Conservation (phyloP, 2,329 filamentous ascomycete genomes). For the Pseudopyricularia javanii region DNA sequence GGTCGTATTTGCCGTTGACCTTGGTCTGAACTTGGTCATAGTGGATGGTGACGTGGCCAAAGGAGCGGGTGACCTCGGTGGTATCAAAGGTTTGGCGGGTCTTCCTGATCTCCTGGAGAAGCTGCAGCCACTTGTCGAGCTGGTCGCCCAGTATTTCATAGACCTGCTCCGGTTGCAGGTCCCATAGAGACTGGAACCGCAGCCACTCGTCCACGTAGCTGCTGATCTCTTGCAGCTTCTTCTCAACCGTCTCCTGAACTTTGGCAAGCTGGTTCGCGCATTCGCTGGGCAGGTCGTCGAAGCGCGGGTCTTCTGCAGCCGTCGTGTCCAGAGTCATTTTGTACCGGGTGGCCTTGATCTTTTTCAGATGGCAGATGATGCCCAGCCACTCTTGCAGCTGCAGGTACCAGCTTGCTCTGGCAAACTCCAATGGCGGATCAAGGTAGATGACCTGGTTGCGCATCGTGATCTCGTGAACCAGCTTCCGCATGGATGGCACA, state of each 20-base stretch:
- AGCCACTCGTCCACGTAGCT: constrained; percentile 95
- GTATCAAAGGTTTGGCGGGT: constrained; percentile 95
- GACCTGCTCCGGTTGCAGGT: constrained; percentile 89
- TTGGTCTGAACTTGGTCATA: constrained; percentile 98
- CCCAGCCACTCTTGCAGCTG: constrained; percentile 92
- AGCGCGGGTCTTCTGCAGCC: constrained; percentile 55
- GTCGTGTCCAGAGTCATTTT: constrained; percentile 70
- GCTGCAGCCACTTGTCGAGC: constrained; percentile 81
- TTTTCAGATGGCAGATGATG: constrained; percentile 80
- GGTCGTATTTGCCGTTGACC: constrained; percentile 98
- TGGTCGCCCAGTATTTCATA: constrained; percentile 88
- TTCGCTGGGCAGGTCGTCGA: constrained; percentile 71
- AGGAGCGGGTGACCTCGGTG: constrained; percentile 81
- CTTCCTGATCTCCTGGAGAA: constrained; percentile 94
- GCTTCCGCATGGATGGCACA: constrained; percentile 54
- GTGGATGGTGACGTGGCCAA: constrained; percentile 90
- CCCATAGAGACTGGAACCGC: constrained; percentile 97
- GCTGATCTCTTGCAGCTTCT: constrained; percentile 67
- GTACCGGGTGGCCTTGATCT: constrained; percentile 90
- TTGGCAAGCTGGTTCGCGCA: constrained; percentile 69
- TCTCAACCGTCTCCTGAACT: constrained; percentile 75
- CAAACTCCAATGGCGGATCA: constrained; percentile 84
- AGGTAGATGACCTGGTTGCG: constrained; percentile 95
- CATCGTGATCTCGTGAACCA: constrained; percentile 92
- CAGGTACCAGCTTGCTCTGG: constrained; percentile 83